phyloP scores from a whole-genome alignment of 306 rosid genomes.

The Luffa aegyptiaca region DNA sequence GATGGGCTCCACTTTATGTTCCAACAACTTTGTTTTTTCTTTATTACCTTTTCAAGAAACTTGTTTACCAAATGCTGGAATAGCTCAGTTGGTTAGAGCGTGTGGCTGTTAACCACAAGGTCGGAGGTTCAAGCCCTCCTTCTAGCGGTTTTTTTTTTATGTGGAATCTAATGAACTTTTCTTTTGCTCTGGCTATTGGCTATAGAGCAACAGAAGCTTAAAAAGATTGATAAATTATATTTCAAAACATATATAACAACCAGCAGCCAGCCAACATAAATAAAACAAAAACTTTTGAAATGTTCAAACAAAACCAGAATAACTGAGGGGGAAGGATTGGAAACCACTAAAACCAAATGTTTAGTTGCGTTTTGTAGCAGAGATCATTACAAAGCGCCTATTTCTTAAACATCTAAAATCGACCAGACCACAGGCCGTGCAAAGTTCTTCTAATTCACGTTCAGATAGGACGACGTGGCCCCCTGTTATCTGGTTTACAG shows the following conservation, averaged over 20 bases:
- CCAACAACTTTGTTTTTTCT: too few species aligned
- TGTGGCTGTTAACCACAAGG: too few species aligned
- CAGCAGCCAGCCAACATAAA: background rate
- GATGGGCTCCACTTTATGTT: too few species aligned
- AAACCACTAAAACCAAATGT: constrained; percentile 16
- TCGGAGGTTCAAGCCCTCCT: too few species aligned
- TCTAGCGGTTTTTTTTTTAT: too few species aligned
- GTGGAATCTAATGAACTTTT: too few species aligned
- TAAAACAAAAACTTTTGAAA: background rate
- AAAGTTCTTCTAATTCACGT: constrained; percentile 72
- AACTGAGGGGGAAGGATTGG: background rate
- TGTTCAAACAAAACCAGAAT: background rate
- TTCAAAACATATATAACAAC: background rate
- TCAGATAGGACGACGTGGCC: constrained; percentile 40
- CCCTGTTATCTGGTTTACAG: constrained; percentile 38
- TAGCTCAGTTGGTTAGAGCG: too few species aligned
- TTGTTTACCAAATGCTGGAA: too few species aligned
- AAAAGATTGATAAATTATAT: background rate
- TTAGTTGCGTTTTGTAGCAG: constrained; percentile 58
- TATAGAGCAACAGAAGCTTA: background rate
- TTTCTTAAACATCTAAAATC: constrained; percentile 49
- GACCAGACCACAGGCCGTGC: constrained; percentile 59
- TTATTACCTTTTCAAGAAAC: too few species aligned
- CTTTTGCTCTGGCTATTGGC: too few species aligned
- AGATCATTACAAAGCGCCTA: constrained; percentile 65